Conservation (phyloP, 2,329 filamentous ascomycete genomes). For the Aspergillus viridinutans region DNA sequence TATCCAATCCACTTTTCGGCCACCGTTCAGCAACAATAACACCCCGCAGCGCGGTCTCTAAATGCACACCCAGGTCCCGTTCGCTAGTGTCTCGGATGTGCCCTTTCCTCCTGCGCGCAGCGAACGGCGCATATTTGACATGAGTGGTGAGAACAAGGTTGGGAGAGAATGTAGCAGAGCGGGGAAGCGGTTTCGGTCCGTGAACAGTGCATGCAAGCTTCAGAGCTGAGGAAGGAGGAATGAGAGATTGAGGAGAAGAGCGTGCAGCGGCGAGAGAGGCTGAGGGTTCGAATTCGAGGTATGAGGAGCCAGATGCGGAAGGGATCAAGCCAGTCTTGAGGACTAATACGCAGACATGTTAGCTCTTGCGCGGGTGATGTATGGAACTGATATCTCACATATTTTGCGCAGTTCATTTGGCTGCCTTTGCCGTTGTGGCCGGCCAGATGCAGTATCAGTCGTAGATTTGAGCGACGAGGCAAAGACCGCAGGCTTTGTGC, state of each 20-base stretch:
- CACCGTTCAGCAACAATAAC: conserved; percentile 89
- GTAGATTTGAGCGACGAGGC: conserved; percentile 43
- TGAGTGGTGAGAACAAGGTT: conserved; percentile 89
- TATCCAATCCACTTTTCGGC: conserved; percentile 98
- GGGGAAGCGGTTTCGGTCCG: conserved; percentile 83
- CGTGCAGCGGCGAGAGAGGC: conserved; percentile 41
- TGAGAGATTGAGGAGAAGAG: conserved; percentile 45
- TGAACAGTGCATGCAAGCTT: conserved; percentile 93
- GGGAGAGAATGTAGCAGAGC: conserved; percentile 85
- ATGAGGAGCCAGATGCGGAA: conserved; percentile 89
- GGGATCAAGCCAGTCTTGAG: conserved; percentile 89
- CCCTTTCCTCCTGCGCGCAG: conserved; percentile 73
- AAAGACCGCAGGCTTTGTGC: conserved; percentile 71
- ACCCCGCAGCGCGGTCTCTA: conserved; percentile 85
- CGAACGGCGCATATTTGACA: conserved; percentile 95
- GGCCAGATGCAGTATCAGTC: conserved; percentile 45
- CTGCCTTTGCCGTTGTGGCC: conserved; percentile 56
- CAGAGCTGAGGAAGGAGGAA: conserved; percentile 60
- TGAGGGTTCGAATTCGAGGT: conserved; percentile 49
- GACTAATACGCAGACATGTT: conserved; percentile 50
- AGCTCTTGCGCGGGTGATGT: neutral
- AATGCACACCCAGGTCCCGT: conserved; percentile 81
- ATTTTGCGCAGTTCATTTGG: conserved; percentile 75
- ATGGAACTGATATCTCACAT: conserved; percentile 58
- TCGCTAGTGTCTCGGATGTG: conserved; percentile 84